Percentiles rank a stretch among this genome's conserved stretches.
Conservation (phyloP, 2,329 filamentous ascomycete genomes). For the Penicillium sp. region DNA sequence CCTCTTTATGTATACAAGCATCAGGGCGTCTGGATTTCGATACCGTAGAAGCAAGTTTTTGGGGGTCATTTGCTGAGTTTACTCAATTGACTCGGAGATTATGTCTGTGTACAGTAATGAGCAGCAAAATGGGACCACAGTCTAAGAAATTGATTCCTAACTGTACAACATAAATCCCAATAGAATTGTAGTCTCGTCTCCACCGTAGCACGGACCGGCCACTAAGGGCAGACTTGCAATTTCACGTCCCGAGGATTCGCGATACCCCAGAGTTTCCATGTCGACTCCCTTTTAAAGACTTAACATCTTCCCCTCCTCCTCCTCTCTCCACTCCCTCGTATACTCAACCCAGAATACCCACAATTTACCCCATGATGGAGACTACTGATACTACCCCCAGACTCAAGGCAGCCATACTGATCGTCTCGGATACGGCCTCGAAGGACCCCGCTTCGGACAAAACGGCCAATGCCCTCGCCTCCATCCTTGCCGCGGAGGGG, state of each 20-base stretch:
- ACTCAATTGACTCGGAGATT: conserved; percentile 36
- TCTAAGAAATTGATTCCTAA: too few species aligned
- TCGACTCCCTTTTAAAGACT: conserved; percentile 14
- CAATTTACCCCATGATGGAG: not conserved
- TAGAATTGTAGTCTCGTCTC: not conserved
- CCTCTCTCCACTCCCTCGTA: conserved; percentile 12
- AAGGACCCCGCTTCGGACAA: conserved; percentile 79
- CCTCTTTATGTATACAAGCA: conserved; percentile 44
- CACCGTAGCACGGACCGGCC: conserved; percentile 28
- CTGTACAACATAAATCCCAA: not conserved
- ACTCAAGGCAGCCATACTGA: conserved; percentile 77
- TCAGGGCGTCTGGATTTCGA: conserved; percentile 47
- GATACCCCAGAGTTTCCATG: conserved; percentile 24
- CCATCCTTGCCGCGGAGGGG: conserved; percentile 72
- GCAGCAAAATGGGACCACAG: too few species aligned
- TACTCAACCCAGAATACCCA: not conserved
- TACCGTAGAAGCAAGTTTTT: conserved; percentile 35
- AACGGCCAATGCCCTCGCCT: conserved; percentile 68
- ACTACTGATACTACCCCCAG: conserved; percentile 27
- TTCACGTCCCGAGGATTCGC: conserved; percentile 20
- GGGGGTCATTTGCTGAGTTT: conserved; percentile 34
- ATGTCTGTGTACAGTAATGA: conserved; percentile 37
- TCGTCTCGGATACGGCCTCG: conserved; percentile 89
- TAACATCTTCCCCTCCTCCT: not conserved
- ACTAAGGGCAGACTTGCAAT: conserved; percentile 18